Conservation (phyloP, 352 stramenopile species). For the Aphanomyces invadans region DNA sequence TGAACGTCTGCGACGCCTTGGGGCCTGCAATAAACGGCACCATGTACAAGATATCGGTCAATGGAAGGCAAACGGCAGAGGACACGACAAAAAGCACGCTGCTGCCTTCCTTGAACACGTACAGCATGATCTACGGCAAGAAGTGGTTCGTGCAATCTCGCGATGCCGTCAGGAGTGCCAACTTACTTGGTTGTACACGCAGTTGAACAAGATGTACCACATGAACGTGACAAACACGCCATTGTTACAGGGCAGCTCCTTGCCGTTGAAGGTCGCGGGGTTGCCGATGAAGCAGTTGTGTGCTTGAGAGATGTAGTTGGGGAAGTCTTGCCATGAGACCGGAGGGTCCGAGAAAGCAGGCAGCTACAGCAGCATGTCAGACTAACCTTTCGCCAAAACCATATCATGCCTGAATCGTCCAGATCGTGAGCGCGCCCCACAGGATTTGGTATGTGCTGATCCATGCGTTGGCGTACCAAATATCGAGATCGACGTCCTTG, state of each 20-base stretch:
- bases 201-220: slow-evolving; percentile 26
- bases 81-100: slow-evolving; percentile 31
- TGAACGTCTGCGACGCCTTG: slow-evolving; percentile 21
- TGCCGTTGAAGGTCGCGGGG: slow-evolving; percentile 12
- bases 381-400: background rate
- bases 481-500: slow-evolving; percentile 27
- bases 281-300: slow-evolving; percentile 26
- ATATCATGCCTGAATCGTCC: slow-evolving; percentile 10
- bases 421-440: slow-evolving; percentile 25
- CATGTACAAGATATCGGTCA: slow-evolving; percentile 25
- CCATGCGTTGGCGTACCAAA: slow-evolving; percentile 28
- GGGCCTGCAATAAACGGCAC: slow-evolving; percentile 21
- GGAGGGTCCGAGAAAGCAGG: slow-evolving; percentile 22
- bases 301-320: slow-evolving; percentile 15
- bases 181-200: slow-evolving; percentile 26
- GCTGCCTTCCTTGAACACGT: slow-evolving; percentile 27
- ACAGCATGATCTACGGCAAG: slow-evolving; percentile 27
- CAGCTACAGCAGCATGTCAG: background rate
- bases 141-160: background rate
- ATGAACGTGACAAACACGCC: slow-evolving; percentile 23
- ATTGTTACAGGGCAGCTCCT: slow-evolving; percentile 13
- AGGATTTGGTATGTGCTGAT: slow-evolving; percentile 26
- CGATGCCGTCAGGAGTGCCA: background rate
- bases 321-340: slow-evolving; percentile 16
- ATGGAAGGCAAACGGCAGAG: slow-evolving; percentile 23